Conservation (phyloP, 2,329 filamentous ascomycete genomes). For the Pyrenochaeta sp. region DNA sequence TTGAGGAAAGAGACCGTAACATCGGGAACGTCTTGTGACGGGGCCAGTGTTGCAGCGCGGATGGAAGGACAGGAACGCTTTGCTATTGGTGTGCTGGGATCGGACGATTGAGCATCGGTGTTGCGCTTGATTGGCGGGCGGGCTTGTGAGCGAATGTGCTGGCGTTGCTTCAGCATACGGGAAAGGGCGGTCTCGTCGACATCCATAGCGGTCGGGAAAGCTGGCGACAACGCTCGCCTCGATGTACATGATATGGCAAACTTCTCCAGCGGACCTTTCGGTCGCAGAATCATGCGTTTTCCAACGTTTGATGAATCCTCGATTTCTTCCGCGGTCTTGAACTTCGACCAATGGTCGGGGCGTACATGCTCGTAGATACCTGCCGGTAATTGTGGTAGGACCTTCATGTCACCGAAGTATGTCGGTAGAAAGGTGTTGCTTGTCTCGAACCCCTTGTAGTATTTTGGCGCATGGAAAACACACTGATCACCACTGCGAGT, state of each 20-base stretch:
- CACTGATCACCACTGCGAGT: constrained; percentile 19
- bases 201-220: not conserved
- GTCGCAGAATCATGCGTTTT: constrained; percentile 6
- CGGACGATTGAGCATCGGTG: not conserved
- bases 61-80: not conserved
- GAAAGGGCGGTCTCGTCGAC: not conserved
- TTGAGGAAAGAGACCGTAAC: constrained; percentile 4
- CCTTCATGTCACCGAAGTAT: constrained; percentile 26
- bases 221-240: not conserved
- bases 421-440: constrained; percentile 15
- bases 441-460: constrained; percentile 2
- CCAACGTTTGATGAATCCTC: constrained; percentile 6
- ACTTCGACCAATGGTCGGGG: constrained; percentile 23
- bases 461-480: constrained; percentile 12
- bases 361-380: constrained; percentile 7
- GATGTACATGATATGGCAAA: not conserved
- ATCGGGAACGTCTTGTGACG: not conserved
- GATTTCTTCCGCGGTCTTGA: constrained; percentile 18
- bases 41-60: not conserved
- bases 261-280: not conserved
- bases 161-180: constrained; percentile 1
- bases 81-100: not conserved
- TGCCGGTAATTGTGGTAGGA: constrained; percentile 12
- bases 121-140: constrained; percentile 8
- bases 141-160: constrained; percentile 4